Conservation (phyloP, 2,329 filamentous ascomycete genomes). For the Paracoccidioides lutzii region DNA sequence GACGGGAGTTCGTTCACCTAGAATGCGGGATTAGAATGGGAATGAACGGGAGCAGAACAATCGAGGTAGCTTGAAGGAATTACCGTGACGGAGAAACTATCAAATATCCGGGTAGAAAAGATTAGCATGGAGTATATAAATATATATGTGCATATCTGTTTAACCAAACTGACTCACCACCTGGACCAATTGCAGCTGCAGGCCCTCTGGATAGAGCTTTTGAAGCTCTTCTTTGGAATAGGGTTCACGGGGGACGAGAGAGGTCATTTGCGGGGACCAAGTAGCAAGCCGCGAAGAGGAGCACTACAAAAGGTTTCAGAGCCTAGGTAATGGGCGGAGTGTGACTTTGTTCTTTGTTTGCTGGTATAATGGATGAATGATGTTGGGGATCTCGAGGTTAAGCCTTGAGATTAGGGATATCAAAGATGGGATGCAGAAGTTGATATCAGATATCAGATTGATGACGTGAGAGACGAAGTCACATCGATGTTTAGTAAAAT, state of each 20-base stretch:
- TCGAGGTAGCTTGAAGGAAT: conserved; percentile 1
- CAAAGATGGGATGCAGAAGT: neutral
- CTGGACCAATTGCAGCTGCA: conserved; percentile 83
- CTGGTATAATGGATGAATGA: no score
- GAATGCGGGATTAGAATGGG: neutral
- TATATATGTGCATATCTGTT: neutral
- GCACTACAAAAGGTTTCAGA: neutral
- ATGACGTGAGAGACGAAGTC: neutral
- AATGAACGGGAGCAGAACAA: neutral
- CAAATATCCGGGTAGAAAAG: neutral
- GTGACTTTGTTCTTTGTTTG: no score
- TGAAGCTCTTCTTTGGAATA: conserved; percentile 73
- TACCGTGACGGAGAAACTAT: conserved; percentile 58
- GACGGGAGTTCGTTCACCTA: conserved; percentile 67
- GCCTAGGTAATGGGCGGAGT: no score
- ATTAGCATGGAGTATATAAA: neutral
- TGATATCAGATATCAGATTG: neutral
- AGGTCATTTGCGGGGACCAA: conserved; percentile 51
- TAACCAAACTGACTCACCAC: conserved; percentile 40
- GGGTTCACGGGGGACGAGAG: conserved; percentile 56
- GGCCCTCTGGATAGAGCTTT: conserved; percentile 62
- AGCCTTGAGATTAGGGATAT: no score
- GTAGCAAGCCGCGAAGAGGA: neutral
- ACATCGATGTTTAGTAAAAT: no score
- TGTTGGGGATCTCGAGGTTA: no score